phyloP scores from a whole-genome alignment of 2,329 filamentous ascomycete genomes.

The Knufia petricola region DNA sequence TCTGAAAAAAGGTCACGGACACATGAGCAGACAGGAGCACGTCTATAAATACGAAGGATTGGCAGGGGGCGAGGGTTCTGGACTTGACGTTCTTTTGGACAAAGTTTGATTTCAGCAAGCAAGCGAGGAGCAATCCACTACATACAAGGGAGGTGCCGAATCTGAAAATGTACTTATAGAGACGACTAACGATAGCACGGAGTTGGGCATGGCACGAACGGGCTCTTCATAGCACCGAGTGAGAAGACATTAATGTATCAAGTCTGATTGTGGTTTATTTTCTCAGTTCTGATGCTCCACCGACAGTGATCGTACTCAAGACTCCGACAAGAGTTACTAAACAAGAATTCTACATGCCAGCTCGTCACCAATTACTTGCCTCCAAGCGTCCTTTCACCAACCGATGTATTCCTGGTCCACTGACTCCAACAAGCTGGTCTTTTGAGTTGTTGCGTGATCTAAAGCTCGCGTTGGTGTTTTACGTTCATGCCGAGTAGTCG shows the following conservation, averaged over 20 bases:
- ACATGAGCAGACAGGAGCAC: too few relatives aligned
- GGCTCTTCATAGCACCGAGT: background rate
- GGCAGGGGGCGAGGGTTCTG: background rate
- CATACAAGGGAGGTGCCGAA: background rate
- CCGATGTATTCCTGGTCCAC: too few relatives aligned
- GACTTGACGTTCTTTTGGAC: background rate
- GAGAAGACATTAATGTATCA: background rate
- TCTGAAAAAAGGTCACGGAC: too few relatives aligned
- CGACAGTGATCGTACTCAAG: background rate
- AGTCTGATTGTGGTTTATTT: background rate
- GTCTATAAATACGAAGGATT: background rate
- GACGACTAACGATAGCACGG: background rate
- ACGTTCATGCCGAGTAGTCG: constrained; percentile 12
- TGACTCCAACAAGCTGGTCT: too few relatives aligned
- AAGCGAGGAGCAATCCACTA: background rate
- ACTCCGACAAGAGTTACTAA: background rate
- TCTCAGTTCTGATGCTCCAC: background rate
- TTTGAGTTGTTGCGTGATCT: too few relatives aligned
- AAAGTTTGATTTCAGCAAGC: background rate
- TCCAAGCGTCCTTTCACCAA: background rate
- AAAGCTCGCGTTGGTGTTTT: background rate
- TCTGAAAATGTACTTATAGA: constrained; percentile 2
- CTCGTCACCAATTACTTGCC: background rate
- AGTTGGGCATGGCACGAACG: background rate
- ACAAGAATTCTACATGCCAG: background rate